Evolutionary conservation across 164 flowering plant genomes (phyloP), one percentile per base, ranked within the genome.

Genomic region (Sextonia rubra): DNA sequence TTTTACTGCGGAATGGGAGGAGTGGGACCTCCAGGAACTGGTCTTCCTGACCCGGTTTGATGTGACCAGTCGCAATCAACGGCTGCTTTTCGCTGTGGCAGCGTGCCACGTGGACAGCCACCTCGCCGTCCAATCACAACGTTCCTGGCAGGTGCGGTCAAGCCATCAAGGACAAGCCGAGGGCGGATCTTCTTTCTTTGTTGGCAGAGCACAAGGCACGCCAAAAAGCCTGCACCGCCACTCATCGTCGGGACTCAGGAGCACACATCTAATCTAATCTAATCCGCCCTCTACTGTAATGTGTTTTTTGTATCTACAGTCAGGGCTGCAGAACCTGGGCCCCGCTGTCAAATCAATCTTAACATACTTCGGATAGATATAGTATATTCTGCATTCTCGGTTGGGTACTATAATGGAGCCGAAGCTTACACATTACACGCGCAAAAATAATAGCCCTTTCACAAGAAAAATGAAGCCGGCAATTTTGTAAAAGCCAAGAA

Each of bases 1-100:
- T 30, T 61, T 61, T 29, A 25, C 48, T 56, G 60, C 55, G 29
- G 64, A 68, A 61, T 8, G 60, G 80, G 75, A 77, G 80, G 79
- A 71, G 1, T 3, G 23, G 24, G 15, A 14, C 80, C 79, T 68
- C 68, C 82, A 70, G 82, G 58, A 24, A 58, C 29, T 64, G 67
- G 67, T 15, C n/a, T 64, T 22, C 63, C 74, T 56, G 82, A 71
- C 1, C 48, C 79, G 78, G 77, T 27, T 22, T 73, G 87, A 85
- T 81, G 83, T 83, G 84, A 85, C 77, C 63, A 25, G 72, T 81
- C 84, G 52, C 27, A 74, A 85, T 75, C 82, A 80, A 77, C 85
- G 83, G 82, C 79, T 74, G 70, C 37, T 80, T 74, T 24, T 58
- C 48, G 37, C 71, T 49, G 65, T 18, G 79, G 72, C 70, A 30